Evolutionary conservation across 768 basidiomycete genomes (phyloP).

Genomic region (Agrocybe praecox): DNA sequence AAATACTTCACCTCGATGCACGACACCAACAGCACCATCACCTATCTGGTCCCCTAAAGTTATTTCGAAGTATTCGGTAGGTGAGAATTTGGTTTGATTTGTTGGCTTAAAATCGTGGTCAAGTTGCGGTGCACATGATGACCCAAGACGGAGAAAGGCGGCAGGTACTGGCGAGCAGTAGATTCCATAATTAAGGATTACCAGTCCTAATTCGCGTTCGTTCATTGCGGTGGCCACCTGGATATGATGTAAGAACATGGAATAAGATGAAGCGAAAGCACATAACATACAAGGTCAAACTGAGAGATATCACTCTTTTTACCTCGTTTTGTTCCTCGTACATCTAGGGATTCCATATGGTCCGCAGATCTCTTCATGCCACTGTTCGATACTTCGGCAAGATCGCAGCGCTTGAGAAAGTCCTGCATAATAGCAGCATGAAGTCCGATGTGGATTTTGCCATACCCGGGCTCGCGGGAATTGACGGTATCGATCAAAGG

Average conservation of each 20-base stretch:
- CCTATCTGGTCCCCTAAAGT: conserved; percentile 5
- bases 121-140: neutral
- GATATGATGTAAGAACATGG: too few relatives aligned
- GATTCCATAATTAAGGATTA: neutral
- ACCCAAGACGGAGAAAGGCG: neutral
- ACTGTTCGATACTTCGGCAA: too few relatives aligned
- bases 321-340: too few relatives aligned
- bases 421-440: conserved; percentile 8
- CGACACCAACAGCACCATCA: conserved; percentile 12
- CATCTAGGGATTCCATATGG: too few relatives aligned
- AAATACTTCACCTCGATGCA: conserved; percentile 4
- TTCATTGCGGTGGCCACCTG: neutral
- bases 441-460: conserved; percentile 15
- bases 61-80: neutral
- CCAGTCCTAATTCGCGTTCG: neutral
- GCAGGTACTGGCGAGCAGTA: neutral
- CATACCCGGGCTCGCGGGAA: conserved; percentile 1
- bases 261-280: too few relatives aligned
- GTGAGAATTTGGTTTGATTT: neutral
- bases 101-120: neutral
- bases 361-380: too few relatives aligned
- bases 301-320: too few relatives aligned
- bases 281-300: too few relatives aligned
- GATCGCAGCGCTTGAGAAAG: neutral
- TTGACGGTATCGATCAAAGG: conserved; percentile 9